phyloP scores from a whole-genome alignment of 257 asterid species.

The Solanum acaule region DNA sequence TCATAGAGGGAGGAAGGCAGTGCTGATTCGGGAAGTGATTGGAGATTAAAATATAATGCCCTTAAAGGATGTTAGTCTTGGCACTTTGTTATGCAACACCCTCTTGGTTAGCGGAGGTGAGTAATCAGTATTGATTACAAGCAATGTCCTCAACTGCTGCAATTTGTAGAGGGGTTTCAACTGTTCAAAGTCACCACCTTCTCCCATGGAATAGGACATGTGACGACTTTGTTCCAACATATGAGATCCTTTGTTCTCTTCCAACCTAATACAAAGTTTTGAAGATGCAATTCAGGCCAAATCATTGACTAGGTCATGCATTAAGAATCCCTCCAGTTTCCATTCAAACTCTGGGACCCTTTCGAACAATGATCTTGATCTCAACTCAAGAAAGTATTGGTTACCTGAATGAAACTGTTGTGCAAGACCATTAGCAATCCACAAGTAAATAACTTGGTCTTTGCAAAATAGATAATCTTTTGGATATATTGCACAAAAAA shows the following conservation, averaged over 20 bases:
- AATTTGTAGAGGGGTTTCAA: neutral
- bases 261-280: neutral
- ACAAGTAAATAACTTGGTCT: neutral
- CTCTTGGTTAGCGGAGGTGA: neutral
- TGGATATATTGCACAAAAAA: slow-evolving; percentile 4
- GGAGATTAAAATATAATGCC: neutral
- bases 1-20: neutral
- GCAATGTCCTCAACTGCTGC: neutral
- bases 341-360: neutral
- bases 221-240: neutral
- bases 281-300: neutral
- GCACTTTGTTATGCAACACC: neutral
- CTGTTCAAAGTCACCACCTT: neutral
- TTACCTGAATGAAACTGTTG: neutral
- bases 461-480: neutral
- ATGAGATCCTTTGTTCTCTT: neutral
- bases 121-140: neutral
- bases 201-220: neutral
- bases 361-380: neutral
- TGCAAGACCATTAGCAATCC: slow-evolving; percentile 6
- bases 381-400: neutral
- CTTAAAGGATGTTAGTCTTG: neutral
- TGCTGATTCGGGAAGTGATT: neutral
- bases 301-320: slow-evolving; percentile 12
- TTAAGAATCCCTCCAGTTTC: neutral